Percentiles rank a stretch among this genome's conserved stretches.
These are phyloP conservation scores for Cyclaneusma minus DNA, from an alignment of 2,329 filamentous ascomycete species.

Conservation along the genomic window DNA sequence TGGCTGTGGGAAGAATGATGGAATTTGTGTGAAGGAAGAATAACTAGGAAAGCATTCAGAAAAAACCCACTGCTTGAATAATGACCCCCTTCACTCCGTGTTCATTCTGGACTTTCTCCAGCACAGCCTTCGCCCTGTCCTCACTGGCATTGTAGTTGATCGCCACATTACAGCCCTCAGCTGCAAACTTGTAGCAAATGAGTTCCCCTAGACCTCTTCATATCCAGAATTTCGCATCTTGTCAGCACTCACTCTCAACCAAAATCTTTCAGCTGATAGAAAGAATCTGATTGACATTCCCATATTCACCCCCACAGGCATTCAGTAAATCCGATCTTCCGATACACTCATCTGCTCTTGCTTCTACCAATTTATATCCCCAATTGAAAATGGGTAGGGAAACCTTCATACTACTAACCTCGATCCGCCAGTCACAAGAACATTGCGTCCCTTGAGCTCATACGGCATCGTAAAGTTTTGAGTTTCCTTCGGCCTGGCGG, in stretches of 20 bases:
- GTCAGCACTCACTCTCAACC: constrained; percentile 1
- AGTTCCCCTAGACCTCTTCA: constrained; percentile 50
- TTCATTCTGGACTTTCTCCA: constrained; percentile 28
- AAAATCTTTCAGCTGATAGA: too few relatives aligned
- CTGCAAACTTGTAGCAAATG: constrained; percentile 44
- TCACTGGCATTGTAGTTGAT: constrained; percentile 47
- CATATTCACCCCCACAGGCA: too few relatives aligned
- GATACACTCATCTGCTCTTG: too few relatives aligned
- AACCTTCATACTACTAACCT: constrained; percentile 29
- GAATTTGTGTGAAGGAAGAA: neutral
- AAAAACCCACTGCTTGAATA: constrained; percentile 35
- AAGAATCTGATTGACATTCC: too few relatives aligned
- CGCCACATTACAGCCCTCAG: constrained; percentile 44
- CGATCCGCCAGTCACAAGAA: constrained; percentile 48
- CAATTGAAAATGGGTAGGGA: neutral
- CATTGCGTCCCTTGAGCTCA: constrained; percentile 41
- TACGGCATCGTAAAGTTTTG: constrained; percentile 49
- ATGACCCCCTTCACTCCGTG: constrained; percentile 35
- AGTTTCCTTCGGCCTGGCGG: too few relatives aligned
- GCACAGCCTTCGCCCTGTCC: constrained; percentile 37
- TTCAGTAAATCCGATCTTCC: too few relatives aligned
- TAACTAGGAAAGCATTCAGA: neutral
- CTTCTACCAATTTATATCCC: constrained; percentile 3
- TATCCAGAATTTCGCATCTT: too few relatives aligned
- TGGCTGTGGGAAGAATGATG: too few relatives aligned